A percentile compares a stretch with the other conserved stretches of the same genome.
phyloP scores from a whole-genome alignment of 2,329 filamentous ascomycete species.

The Juglanconis sp. region DNA sequence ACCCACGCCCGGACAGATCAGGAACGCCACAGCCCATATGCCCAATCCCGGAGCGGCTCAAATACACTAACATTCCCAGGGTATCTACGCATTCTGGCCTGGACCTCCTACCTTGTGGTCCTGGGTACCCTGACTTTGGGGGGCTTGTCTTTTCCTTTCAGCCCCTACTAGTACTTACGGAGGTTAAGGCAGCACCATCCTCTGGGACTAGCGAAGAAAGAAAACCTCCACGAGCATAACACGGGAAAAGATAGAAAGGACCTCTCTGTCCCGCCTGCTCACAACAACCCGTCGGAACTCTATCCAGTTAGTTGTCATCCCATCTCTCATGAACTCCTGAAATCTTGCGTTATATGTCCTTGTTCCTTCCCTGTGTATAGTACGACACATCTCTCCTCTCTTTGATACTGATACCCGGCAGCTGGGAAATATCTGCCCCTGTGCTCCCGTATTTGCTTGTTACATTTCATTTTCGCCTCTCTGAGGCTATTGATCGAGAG shows the following conservation, averaged over 20 bases:
- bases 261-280: slow-evolving; percentile 1
- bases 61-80: slow-evolving; percentile 16
- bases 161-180: slow-evolving; percentile 13
- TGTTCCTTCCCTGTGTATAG: not conserved
- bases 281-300: slow-evolving; percentile 3
- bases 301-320: not conserved
- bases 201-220: slow-evolving; percentile 6
- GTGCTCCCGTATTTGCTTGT: not conserved
- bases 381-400: not conserved
- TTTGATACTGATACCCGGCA: not conserved
- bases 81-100: slow-evolving; percentile 1
- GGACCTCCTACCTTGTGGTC: slow-evolving; percentile 8
- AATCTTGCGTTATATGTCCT: not conserved
- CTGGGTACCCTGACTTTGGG: slow-evolving; percentile 13
- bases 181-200: slow-evolving; percentile 9
- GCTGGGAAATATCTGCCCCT: not conserved
- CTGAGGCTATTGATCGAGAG: slow-evolving; percentile 9
- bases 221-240: not conserved
- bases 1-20: slow-evolving; percentile 9
- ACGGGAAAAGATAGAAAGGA: slow-evolving; percentile 5
- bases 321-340: not conserved
- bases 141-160: slow-evolving; percentile 16
- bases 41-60: slow-evolving; percentile 12
- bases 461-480: slow-evolving; percentile 15
- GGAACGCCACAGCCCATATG: slow-evolving; percentile 15